Base-by-base conservation (phyloP, 75 land plant genomes). In the Cryptomeria japonica region DNA sequence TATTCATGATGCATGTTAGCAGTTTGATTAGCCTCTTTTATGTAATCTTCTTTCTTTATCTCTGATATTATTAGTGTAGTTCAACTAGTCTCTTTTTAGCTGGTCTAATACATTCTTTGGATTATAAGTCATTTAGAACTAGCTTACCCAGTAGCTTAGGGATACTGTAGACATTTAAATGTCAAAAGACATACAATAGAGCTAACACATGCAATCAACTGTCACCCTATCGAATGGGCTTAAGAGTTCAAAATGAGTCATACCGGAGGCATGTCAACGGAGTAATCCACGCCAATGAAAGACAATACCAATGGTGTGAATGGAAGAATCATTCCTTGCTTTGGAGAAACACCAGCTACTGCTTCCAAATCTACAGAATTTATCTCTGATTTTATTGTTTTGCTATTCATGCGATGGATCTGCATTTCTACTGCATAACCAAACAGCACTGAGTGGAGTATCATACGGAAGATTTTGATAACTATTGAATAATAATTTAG, bases 241-340 rank as follows among this genome's bases (percentile, higher is more conserved):
- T 41, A 37, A 41, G 12, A 41, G 47, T 46, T 83, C 12, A 83
- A 83, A 22, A 19, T 3, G 32, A 13, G 3, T 41, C 38, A 44
- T 90, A 88, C 89, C 19, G 87, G 87, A 51, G 92, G 89, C 92
- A 91, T 90, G 86, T 91, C 91, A 47, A 91, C 89, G 37, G 25
- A 91, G 25, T 90, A 91, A 42, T 90, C 85, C 84, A 90, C 75
- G 77, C 87, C 64, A 44, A 64, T 32, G 64, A 89, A 91, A 3
- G 87, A 76, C 38, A 91, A 83, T 8, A 85, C 38, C 76, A 90
- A 84, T 3, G 89, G 87, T 49, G 77, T 32, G 42, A 91, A 91
- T 25, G 91, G 92, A 34, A 91, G 56, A 41, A 91, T 85, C 92
- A 90, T 91, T 56, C 92, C 91, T 37, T 22, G 22, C 61, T 87